Conservation (phyloP, 1,284 basidiomycete genomes). For the Apiotrichum brassicae region DNA sequence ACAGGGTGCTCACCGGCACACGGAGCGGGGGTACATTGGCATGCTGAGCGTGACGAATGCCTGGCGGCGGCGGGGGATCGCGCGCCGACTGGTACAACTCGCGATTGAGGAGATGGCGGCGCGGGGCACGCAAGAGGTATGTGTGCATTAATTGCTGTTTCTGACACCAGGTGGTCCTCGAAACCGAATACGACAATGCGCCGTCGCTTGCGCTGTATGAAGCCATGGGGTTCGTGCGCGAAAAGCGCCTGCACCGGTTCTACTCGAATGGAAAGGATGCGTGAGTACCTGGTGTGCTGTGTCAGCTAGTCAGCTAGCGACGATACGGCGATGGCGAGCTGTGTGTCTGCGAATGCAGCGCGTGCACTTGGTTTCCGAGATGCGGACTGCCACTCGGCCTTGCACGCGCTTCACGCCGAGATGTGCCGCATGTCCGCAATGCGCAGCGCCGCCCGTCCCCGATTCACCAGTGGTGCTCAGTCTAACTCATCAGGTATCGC, state of each 20-base stretch:
- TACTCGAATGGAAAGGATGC: slow-evolving; percentile 69
- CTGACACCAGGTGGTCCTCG: slow-evolving; percentile 69
- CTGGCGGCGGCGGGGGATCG: slow-evolving; percentile 82
- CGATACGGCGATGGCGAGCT: too few species aligned
- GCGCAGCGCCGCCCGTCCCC: too few species aligned
- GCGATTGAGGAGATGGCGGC: slow-evolving; percentile 74
- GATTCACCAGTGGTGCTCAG: background rate
- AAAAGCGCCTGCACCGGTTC: slow-evolving; percentile 90
- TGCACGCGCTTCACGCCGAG: too few species aligned
- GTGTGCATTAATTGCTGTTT: slow-evolving; percentile 16
- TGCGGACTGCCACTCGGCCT: too few species aligned
- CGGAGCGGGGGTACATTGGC: slow-evolving; percentile 90
- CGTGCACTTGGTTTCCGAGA: too few species aligned
- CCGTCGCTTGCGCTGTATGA: slow-evolving; percentile 84
- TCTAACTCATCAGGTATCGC: slow-evolving; percentile 24
- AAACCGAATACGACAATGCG: slow-evolving; percentile 92
- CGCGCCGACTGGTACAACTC: slow-evolving; percentile 67
- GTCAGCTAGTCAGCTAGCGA: too few species aligned
- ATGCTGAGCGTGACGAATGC: slow-evolving; percentile 84
- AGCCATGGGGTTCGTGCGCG: slow-evolving; percentile 86
- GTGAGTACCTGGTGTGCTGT: slow-evolving; percentile 38
- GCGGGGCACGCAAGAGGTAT: slow-evolving; percentile 74
- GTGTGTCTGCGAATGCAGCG: too few species aligned
- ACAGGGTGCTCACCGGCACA: slow-evolving; percentile 71
- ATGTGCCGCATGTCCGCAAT: too few species aligned